Base-by-base conservation (phyloP, 495 filamentous ascomycete species). In the Glutinoglossum americanum region DNA sequence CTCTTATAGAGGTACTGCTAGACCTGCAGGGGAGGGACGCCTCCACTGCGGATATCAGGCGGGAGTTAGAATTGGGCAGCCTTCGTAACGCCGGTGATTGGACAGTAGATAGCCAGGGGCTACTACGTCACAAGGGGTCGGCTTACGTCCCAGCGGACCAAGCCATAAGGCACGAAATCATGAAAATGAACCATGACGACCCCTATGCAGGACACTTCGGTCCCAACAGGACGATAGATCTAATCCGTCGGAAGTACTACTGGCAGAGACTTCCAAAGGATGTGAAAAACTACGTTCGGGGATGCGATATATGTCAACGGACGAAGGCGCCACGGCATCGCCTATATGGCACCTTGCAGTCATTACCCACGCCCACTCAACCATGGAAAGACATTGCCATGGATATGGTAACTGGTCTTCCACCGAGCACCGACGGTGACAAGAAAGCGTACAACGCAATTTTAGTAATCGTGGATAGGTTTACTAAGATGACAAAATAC, bases 231-330 rank as follows among this genome's bases (percentile, higher is more conserved):
- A 60, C 58, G 17, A 25, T 25, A 11, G 60, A 4, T 2, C 26
- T 54, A 8, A 45, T 61, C n/a, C 25, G n/a, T 1, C 35, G 44
- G 8, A 60, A 60, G 26, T 61, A 44, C 44, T 57, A 41, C 17
- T 62, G 30, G 51, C 17, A 10, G 1, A 35, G 11, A 9, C 7
- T 62, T 13, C 10, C 21, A 1, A 58, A 51, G 27, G 60, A 62
- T 26, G 55, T 62, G n/a, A 51, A 27, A 17, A 37, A 56, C 45
- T 66, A 64, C 56, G 59, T 66, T 25, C 32, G 60, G 23, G 58
- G 23, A 15, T 67, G 59, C 37, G 21, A 32, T 25, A 41, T 56
- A 7, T 65, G 58, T 47, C 58, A 65, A 59, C 10, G 48, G 28
- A 62, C 45, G 0, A 62, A 61, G 37, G 55, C 49, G 27, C 54